Evolutionary conservation across 306 rosid species (phyloP).

Genomic region (Rubus idaeus): DNA sequence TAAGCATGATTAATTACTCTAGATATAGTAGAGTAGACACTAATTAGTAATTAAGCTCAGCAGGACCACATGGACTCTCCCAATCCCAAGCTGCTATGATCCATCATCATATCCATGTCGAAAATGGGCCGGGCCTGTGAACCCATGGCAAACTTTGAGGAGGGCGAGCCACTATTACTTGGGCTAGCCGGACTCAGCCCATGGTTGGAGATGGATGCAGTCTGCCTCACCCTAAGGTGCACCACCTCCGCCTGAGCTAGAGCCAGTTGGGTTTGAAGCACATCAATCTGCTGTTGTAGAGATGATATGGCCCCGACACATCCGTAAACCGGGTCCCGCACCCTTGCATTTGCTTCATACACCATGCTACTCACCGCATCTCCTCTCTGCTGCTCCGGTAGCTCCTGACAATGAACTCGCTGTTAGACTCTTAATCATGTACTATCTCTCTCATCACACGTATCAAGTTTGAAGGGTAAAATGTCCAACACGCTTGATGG

Average conservation of each 20-base stretch:
- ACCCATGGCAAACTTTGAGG: slow-evolving; percentile 40
- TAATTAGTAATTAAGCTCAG: slow-evolving; percentile 15
- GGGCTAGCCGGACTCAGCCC: slow-evolving; percentile 63
- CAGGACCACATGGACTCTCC: slow-evolving; percentile 64
- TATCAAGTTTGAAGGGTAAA: background rate
- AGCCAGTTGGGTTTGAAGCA: slow-evolving; percentile 72
- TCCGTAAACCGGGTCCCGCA: slow-evolving; percentile 85
- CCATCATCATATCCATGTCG: slow-evolving; percentile 62
- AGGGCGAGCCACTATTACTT: slow-evolving; percentile 57
- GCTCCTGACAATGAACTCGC: slow-evolving; percentile 43
- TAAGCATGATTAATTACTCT: slow-evolving; percentile 18
- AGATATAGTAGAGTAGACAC: background rate
- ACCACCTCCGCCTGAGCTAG: slow-evolving; percentile 90
- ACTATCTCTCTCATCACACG: background rate
- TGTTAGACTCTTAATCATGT: background rate
- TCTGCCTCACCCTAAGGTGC: slow-evolving; percentile 61
- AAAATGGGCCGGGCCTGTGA: slow-evolving; percentile 53
- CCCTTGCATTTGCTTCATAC: slow-evolving; percentile 85
- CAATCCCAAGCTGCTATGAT: slow-evolving; percentile 44
- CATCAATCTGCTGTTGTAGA: slow-evolving; percentile 73
- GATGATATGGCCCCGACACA: slow-evolving; percentile 85
- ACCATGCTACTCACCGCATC: slow-evolving; percentile 94
- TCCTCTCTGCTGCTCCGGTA: slow-evolving; percentile 70
- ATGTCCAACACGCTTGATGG: background rate
- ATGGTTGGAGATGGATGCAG: slow-evolving; percentile 33